Evolutionary conservation across 768 basidiomycete species (phyloP).

Genomic region (Auricularia cornea): DNA sequence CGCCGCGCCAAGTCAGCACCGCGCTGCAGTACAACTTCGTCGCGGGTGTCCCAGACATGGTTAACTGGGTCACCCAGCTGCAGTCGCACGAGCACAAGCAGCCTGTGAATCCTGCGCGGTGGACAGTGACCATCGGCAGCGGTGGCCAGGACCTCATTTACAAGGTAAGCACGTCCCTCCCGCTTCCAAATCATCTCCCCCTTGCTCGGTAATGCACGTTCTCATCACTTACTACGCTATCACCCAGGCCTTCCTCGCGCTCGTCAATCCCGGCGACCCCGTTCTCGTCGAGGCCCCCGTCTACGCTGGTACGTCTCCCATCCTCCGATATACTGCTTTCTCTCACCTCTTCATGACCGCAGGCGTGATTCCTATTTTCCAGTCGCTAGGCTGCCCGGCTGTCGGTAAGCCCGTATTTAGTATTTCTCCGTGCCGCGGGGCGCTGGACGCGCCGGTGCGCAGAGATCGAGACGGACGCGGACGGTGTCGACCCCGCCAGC

Average conservation of each 20-base stretch:
- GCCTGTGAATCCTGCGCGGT: constrained; percentile 45
- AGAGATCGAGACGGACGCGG: constrained; percentile 73
- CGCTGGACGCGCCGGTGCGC: constrained; percentile 4
- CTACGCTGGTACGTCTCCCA: constrained; percentile 27
- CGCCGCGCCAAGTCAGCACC: constrained; percentile 48
- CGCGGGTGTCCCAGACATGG: constrained; percentile 53
- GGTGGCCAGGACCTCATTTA: constrained; percentile 87
- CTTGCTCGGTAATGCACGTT: not conserved
- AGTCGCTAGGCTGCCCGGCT: constrained; percentile 45
- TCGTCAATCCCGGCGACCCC: constrained; percentile 73
- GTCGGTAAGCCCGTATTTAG: constrained; percentile 36
- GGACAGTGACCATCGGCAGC: constrained; percentile 68
- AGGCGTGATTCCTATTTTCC: constrained; percentile 59
- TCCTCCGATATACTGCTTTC: not conserved
- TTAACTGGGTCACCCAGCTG: constrained; percentile 61
- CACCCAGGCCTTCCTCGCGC: constrained; percentile 55
- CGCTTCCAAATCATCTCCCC: not conserved
- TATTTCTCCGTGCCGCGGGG: constrained; percentile 3
- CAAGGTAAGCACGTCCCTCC: constrained; percentile 45
- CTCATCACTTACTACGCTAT: constrained; percentile 2
- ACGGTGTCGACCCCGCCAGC: constrained; percentile 55
- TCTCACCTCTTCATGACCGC: not conserved
- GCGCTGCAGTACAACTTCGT: constrained; percentile 76
- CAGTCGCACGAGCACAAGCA: constrained; percentile 66
- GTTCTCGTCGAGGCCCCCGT: constrained; percentile 77